phyloP scores from a whole-genome alignment of 2,329 filamentous ascomycete species.

The Pyricularia grisea region DNA sequence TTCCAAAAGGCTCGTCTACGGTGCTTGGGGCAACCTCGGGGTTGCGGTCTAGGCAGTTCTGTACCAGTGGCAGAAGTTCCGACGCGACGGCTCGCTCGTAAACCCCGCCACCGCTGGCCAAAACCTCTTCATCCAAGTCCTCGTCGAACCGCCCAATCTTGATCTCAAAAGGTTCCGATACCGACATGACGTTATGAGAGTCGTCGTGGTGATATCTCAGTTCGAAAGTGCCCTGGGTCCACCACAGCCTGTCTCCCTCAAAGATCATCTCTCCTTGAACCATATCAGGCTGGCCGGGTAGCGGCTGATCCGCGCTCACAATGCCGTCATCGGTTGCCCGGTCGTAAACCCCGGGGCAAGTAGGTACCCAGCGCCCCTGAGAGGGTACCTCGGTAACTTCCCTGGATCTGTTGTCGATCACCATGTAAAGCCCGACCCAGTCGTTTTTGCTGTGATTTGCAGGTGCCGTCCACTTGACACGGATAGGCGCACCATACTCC shows the following conservation, averaged over 20 bases:
- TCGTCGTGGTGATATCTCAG: constrained; percentile 95
- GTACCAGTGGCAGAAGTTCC: constrained; percentile 71
- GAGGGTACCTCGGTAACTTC: constrained; percentile 78
- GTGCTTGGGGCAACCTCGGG: constrained; percentile 80
- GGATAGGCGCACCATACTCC: constrained; percentile 84
- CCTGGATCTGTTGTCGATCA: constrained; percentile 83
- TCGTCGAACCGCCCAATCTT: constrained; percentile 67
- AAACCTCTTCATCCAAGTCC: constrained; percentile 49
- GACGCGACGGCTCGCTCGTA: constrained; percentile 65
- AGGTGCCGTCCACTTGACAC: constrained; percentile 83
- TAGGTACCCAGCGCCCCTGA: constrained; percentile 82
- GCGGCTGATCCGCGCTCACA: constrained; percentile 54
- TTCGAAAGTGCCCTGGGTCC: constrained; percentile 93
- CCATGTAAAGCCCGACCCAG: constrained; percentile 95
- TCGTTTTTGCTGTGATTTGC: constrained; percentile 81
- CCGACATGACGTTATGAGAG: constrained; percentile 85
- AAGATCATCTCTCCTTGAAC: constrained; percentile 79
- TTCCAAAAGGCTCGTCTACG: constrained; percentile 74
- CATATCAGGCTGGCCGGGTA: constrained; percentile 44
- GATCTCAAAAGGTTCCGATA: constrained; percentile 89
- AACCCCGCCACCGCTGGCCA: constrained; percentile 21
- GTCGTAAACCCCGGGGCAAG: constrained; percentile 68
- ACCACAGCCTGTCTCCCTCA: constrained; percentile 89
- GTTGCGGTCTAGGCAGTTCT: constrained; percentile 88
- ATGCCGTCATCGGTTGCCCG: constrained; percentile 68